Conservation (phyloP, 2,329 filamentous ascomycete genomes). For the Colletotrichum eremochloae region DNA sequence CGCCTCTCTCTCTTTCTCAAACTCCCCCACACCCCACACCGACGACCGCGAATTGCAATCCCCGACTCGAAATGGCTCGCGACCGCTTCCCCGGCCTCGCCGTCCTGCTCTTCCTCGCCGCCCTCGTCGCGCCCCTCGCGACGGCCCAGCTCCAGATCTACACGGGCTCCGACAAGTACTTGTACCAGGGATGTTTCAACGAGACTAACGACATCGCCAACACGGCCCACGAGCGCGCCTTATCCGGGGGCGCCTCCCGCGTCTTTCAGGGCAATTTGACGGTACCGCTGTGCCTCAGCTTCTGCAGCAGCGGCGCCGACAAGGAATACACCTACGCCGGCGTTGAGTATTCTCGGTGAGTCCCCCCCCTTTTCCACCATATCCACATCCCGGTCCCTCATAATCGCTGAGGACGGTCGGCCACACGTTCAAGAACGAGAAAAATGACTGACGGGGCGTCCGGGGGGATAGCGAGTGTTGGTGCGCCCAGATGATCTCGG, state of each 20-base stretch:
- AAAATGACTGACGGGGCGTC: neutral
- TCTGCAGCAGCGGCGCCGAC: slow-evolving; percentile 58
- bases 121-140: slow-evolving; percentile 40
- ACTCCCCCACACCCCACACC: neutral
- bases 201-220: slow-evolving; percentile 63
- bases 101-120: slow-evolving; percentile 39
- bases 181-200: slow-evolving; percentile 70
- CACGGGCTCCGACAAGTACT: slow-evolving; percentile 55
- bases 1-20: neutral
- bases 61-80: slow-evolving; percentile 20
- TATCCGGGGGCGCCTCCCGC: slow-evolving; percentile 58
- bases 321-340: slow-evolving; percentile 64
- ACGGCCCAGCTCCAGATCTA: slow-evolving; percentile 50
- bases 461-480: slow-evolving; percentile 66
- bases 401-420: neutral
- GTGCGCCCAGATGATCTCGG: slow-evolving; percentile 65
- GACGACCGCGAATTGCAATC: neutral
- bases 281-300: slow-evolving; percentile 63
- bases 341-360: slow-evolving; percentile 65
- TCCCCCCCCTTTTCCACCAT: neutral
- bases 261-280: slow-evolving; percentile 63
- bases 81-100: slow-evolving; percentile 9
- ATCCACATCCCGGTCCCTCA: neutral
- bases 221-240: slow-evolving; percentile 58
- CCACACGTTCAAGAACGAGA: neutral